Percentiles rank a stretch among this genome's conserved stretches.
Evolutionary conservation across 345 rosid genomes (phyloP).

Genomic region (Lumnitzera racemosa): DNA sequence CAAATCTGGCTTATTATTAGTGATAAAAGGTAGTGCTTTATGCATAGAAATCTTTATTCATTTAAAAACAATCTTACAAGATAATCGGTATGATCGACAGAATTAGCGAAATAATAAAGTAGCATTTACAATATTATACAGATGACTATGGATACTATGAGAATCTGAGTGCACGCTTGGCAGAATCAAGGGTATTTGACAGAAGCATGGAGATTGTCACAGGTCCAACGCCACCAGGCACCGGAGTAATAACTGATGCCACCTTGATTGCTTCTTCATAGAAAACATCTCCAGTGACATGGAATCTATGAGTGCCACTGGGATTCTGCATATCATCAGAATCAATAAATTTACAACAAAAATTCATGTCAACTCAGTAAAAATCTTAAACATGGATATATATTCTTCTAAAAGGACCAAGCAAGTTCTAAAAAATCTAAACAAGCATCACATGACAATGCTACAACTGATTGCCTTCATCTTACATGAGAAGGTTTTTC

Average conservation of each 20-base stretch:
- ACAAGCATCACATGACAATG: too few species aligned
- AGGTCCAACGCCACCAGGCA: constrained; percentile 25
- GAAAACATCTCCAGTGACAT: constrained; percentile 20
- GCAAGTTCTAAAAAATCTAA: too few species aligned
- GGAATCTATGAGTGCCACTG: constrained; percentile 4
- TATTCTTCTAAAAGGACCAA: too few species aligned
- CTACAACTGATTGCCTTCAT: too few species aligned
- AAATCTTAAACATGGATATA: background rate
- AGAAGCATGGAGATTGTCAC: constrained; percentile 24
- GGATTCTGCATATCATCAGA: constrained; percentile 7
- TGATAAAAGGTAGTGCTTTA: too few species aligned
- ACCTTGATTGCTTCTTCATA: constrained; percentile 21
- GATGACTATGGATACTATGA: background rate
- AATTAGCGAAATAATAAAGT: background rate
- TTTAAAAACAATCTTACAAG: too few species aligned
- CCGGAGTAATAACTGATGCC: constrained; percentile 23
- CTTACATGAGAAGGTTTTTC: too few species aligned
- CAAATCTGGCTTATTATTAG: too few species aligned
- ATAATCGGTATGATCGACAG: background rate
- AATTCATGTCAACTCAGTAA: background rate
- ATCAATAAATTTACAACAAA: background rate
- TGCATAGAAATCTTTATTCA: too few species aligned
- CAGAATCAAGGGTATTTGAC: constrained; percentile 24
- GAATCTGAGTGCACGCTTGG: constrained; percentile 15
- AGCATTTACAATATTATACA: background rate